Base-by-base conservation (phyloP, 2,329 filamentous ascomycete species). In the Berkeleyomyces rouxiae region DNA sequence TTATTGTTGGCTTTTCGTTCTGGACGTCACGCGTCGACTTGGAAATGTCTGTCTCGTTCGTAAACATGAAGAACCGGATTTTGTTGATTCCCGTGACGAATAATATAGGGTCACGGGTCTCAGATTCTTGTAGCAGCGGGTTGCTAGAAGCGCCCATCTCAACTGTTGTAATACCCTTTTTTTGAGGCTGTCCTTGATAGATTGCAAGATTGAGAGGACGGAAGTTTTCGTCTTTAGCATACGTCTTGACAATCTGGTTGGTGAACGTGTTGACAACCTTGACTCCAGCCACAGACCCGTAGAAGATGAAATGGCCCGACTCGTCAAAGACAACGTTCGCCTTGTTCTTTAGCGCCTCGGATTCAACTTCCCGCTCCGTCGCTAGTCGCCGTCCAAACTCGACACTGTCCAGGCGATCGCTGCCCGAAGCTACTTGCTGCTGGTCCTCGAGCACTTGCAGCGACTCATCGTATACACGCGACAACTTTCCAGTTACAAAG, bases 71-170 rank as follows among this genome's bases (percentile, higher is more conserved):
- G 75, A 99, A 99, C 47, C 95, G 87, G 37, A 87, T 82, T 74
- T 96, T 97, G 66, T 85, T 87, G 55, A 88, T 85, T 0, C 85
- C 92, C 0, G 93, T 97, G 7, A 82, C 80, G 53, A 95, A 81
- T 6, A 99, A 78, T 70, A 97, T 92, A 0, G 95, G 91, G 71
- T 99, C 93, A 65, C 91, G 82, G 23, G 84, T 83, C 73, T 96
- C 92, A 1, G 93, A 89, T 76, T 96, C 91, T 70, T 93, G 88
- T 2, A 99, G 80, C 0, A 99, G 80, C 0, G 95, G 93, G 71
- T 99, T 99, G 68, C 83, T 87, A 42, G 89, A 95, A 0, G 95
- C 93, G 1, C 93, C 95, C 93, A 99, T 99, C 67, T 91, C 91
- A 33, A 97, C 87, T 0, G 95, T 99, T 3, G 93, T 88, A 13